Evolutionary conservation across 768 basidiomycete species (phyloP).

Genomic region (Leccinum subtestaceum): DNA sequence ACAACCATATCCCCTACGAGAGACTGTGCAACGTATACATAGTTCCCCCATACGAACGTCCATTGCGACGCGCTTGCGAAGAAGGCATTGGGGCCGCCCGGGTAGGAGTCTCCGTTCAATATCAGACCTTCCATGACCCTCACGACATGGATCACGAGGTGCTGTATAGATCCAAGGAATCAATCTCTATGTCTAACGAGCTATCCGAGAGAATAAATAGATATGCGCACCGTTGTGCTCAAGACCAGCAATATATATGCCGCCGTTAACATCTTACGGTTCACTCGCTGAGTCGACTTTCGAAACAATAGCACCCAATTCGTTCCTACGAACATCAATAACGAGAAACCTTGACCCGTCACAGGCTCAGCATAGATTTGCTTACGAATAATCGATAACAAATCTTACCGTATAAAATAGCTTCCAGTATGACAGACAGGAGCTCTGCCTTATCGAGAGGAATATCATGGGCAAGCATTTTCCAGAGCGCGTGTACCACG

Average conservation of each 20-base stretch:
- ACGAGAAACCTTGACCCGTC: conserved; percentile 30
- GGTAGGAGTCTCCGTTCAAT: conserved; percentile 11
- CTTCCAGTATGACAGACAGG: conserved; percentile 13
- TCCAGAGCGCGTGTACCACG: neutral
- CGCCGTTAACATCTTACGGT: conserved; percentile 22
- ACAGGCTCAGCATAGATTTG: neutral
- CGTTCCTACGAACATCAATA: conserved; percentile 34
- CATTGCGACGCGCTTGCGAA: conserved; percentile 27
- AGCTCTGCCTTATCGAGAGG: neutral
- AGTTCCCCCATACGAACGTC: conserved; percentile 30
- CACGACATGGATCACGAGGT: conserved; percentile 25
- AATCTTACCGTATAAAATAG: conserved; percentile 18
- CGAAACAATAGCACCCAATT: conserved; percentile 22
- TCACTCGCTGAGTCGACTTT: conserved; percentile 7
- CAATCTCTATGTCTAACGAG: neutral
- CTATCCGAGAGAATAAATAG: neutral
- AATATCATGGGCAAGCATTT: neutral
- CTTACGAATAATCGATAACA: neutral
- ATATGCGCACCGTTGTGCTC: conserved; percentile 28
- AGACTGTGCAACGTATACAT: conserved; percentile 24
- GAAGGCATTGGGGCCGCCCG: conserved; percentile 21
- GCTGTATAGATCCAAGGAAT: conserved; percentile 13
- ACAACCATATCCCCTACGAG: conserved; percentile 31
- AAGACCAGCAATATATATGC: conserved; percentile 28
- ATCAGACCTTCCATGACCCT: conserved; percentile 29